A percentile compares a stretch with the other conserved stretches of the same genome.
Conservation (phyloP, 805 yeast species). For the Kregervanrija fluxuum region DNA sequence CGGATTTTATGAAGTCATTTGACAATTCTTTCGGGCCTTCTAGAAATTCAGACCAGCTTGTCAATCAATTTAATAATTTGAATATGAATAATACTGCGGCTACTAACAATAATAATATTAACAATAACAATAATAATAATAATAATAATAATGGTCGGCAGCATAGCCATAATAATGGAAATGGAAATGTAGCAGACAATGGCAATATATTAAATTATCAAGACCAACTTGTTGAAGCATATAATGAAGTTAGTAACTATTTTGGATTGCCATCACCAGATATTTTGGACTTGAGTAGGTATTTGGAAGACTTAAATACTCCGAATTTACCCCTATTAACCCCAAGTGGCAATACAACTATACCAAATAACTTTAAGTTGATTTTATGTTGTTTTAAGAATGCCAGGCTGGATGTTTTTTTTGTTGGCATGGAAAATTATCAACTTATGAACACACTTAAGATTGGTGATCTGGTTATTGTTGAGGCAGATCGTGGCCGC, state of each 20-base stretch:
- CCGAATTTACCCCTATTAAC: constrained; percentile 25
- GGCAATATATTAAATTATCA: constrained; percentile 10
- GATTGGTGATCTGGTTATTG: constrained; percentile 66
- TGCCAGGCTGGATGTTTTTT: constrained; percentile 73
- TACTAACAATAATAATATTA: background rate
- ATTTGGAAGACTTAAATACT: constrained; percentile 17
- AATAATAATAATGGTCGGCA: background rate
- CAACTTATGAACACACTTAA: constrained; percentile 26
- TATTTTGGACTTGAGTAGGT: constrained; percentile 17
- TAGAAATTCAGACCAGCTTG: constrained; percentile 9
- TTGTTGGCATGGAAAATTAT: constrained; percentile 36
- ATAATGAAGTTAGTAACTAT: constrained; percentile 22
- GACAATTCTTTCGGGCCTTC: constrained; percentile 11
- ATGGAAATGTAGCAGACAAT: background rate
- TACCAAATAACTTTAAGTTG: constrained; percentile 30
- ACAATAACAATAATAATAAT: background rate
- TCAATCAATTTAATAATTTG: constrained; percentile 12
- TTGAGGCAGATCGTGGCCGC: constrained; percentile 77
- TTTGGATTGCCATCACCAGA: constrained; percentile 22
- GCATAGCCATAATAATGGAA: background rate
- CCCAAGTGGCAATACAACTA: constrained; percentile 18
- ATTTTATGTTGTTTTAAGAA: constrained; percentile 71
- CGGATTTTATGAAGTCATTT: constrained; percentile 20
- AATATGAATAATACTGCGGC: constrained; percentile 1
- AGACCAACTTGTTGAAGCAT: constrained; percentile 20